A percentile compares a stretch with the other conserved stretches of the same genome.
Evolutionary conservation across 768 basidiomycete species (phyloP).

Genomic region (Russula griseocarnosa): DNA sequence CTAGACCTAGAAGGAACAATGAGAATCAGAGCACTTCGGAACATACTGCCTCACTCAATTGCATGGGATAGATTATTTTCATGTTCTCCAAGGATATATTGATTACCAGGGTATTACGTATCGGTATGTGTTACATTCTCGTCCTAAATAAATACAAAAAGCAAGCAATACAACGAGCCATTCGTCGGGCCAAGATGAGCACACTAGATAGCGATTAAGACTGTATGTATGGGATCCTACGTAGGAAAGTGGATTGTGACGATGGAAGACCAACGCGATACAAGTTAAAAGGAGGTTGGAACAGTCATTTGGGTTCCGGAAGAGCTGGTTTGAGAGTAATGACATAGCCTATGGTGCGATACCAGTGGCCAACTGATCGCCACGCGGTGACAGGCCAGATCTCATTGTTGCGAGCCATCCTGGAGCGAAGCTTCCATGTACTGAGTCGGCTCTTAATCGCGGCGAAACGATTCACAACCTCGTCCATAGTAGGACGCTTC

Average conservation of each 20-base stretch:
- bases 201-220: not conserved
- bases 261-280: not conserved
- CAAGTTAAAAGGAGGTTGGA: not conserved
- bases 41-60: not conserved
- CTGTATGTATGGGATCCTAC: not conserved
- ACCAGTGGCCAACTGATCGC: not conserved
- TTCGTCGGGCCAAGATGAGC: not conserved
- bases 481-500: constrained; percentile 33
- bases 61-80: not conserved
- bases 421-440: constrained; percentile 7
- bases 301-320: not conserved
- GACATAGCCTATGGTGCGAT: constrained; percentile 8
- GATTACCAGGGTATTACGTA: not conserved
- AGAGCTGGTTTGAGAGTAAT: not conserved
- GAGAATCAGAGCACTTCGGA: not conserved
- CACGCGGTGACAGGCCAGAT: not conserved
- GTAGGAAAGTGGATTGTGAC: not conserved
- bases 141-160: not conserved
- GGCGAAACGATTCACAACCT: constrained; percentile 34
- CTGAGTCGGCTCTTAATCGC: not conserved
- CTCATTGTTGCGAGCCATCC: constrained; percentile 8
- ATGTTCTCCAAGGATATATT: not conserved
- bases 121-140: not conserved
- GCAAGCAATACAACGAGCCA: not conserved
- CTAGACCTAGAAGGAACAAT: not conserved